Percentiles rank a stretch among this genome's conserved stretches.
phyloP scores from a whole-genome alignment of 495 filamentous ascomycete genomes.

The Penicillium fimorum region DNA sequence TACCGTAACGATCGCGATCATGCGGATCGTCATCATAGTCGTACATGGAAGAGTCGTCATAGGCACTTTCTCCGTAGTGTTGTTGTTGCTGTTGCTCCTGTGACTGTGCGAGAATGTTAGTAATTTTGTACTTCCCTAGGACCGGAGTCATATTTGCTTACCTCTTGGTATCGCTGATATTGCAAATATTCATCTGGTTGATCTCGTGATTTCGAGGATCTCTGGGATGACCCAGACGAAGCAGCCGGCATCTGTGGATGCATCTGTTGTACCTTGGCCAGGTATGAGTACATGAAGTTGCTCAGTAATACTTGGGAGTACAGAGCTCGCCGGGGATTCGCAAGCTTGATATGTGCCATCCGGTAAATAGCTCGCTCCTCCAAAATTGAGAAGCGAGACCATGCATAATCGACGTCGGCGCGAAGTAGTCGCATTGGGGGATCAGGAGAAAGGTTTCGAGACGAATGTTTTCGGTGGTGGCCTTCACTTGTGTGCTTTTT shows the following conservation, averaged over 20 bases:
- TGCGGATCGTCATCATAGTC: slow-evolving; percentile 55
- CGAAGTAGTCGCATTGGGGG: slow-evolving; percentile 66
- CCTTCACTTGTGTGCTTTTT: slow-evolving; percentile 69
- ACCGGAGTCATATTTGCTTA: slow-evolving; percentile 32
- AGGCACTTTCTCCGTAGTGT: slow-evolving; percentile 52
- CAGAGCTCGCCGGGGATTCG: slow-evolving; percentile 87
- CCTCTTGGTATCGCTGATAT: slow-evolving; percentile 66
- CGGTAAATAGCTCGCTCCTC: slow-evolving; percentile 97
- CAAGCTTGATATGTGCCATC: slow-evolving; percentile 98
- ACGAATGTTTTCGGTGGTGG: slow-evolving; percentile 68
- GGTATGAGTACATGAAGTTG: slow-evolving; percentile 99
- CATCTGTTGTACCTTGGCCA: slow-evolving; percentile 98
- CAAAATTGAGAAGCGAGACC: slow-evolving; percentile 92
- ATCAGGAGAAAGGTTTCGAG: slow-evolving; percentile 78
- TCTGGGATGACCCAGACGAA: slow-evolving; percentile 51
- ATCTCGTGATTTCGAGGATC: slow-evolving; percentile 63
- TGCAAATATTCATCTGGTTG: slow-evolving; percentile 62
- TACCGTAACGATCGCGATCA: slow-evolving; percentile 49
- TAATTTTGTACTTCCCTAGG: neutral
- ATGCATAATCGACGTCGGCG: slow-evolving; percentile 89
- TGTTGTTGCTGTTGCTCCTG: slow-evolving; percentile 56
- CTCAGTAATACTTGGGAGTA: slow-evolving; percentile 96
- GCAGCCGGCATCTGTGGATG: slow-evolving; percentile 87
- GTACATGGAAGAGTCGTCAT: slow-evolving; percentile 58
- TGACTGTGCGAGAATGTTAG: slow-evolving; percentile 32